Evolutionary conservation across 2,329 filamentous ascomycete species (phyloP).

Genomic region (Aspergillus sp.): DNA sequence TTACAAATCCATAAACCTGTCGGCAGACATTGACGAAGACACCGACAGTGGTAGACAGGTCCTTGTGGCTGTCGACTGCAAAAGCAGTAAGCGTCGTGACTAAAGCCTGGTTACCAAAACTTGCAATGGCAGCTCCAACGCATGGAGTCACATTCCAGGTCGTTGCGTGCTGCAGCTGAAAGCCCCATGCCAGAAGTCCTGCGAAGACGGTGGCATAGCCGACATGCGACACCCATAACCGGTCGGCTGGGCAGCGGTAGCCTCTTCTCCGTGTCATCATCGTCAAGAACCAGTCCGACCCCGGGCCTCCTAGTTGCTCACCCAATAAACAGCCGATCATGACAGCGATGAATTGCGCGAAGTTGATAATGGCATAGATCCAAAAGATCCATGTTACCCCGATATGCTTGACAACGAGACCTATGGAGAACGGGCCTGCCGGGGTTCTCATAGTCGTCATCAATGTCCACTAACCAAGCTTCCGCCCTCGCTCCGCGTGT

Average conservation of each 20-base stretch:
- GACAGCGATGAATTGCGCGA: conserved; percentile 46
- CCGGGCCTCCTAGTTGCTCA: conserved; percentile 47
- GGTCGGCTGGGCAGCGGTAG: conserved; percentile 38
- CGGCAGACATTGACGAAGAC: conserved; percentile 51
- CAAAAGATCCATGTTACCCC: conserved; percentile 51
- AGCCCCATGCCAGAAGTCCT: conserved; percentile 47
- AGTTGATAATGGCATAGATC: conserved; percentile 49
- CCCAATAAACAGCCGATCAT: conserved; percentile 50
- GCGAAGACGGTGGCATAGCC: conserved; percentile 43
- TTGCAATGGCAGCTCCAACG: conserved; percentile 44
- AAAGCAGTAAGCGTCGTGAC: conserved; percentile 54
- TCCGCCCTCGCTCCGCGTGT: conserved; percentile 40
- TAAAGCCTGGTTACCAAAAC: conserved; percentile 51
- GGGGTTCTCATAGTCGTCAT: conserved; percentile 42
- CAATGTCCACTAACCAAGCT: conserved; percentile 46
- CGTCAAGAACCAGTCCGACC: conserved; percentile 46
- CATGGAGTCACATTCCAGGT: conserved; percentile 50
- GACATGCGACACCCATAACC: conserved; percentile 49
- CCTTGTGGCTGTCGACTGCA: conserved; percentile 48
- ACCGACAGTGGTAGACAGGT: conserved; percentile 46
- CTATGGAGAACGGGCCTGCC: conserved; percentile 22
- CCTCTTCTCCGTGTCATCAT: conserved; percentile 15
- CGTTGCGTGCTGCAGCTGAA: conserved; percentile 39
- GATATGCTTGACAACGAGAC: conserved; percentile 39
- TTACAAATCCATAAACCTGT: conserved; percentile 46